phyloP scores from a whole-genome alignment of 2,329 filamentous ascomycete genomes.

The Fusarium oxysporum region DNA sequence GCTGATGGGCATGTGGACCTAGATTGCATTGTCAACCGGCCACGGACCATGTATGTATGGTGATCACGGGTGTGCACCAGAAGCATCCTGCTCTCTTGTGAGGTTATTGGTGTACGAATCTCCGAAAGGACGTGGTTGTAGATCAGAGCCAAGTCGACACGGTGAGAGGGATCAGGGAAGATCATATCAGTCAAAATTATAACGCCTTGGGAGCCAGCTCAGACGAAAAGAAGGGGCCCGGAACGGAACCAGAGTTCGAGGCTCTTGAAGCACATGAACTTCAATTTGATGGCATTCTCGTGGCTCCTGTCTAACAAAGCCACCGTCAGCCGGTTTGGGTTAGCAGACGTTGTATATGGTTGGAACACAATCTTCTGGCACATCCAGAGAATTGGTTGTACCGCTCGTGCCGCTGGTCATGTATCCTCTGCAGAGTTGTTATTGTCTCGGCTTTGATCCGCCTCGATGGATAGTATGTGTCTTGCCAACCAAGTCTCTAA shows the following conservation, averaged over 20 bases:
- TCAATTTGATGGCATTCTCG: constrained; percentile 4
- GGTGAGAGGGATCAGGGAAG: neutral
- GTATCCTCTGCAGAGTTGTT: neutral
- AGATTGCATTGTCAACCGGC: constrained; percentile 41
- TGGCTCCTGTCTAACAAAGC: constrained; percentile 6
- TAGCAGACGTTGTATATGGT: neutral
- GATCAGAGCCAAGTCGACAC: constrained; percentile 15
- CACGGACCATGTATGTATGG: constrained; percentile 41
- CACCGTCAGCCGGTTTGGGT: neutral
- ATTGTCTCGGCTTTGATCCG: constrained; percentile 31
- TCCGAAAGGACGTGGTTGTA: constrained; percentile 23
- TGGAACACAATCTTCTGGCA: constrained; percentile 6
- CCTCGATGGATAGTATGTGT: constrained; percentile 26
- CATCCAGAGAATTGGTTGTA: constrained; percentile 18
- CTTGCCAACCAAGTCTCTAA: constrained; percentile 16
- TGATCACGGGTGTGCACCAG: constrained; percentile 41
- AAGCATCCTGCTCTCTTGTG: constrained; percentile 3
- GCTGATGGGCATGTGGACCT: constrained; percentile 43
- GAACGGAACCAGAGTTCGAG: constrained; percentile 4
- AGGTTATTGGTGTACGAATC: constrained; percentile 6
- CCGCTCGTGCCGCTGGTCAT: constrained; percentile 16
- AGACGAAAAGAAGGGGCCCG: constrained; percentile 17
- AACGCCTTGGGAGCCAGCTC: constrained; percentile 17
- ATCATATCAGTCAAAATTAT: constrained; percentile 11
- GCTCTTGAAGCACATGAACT: neutral